Percentiles rank a stretch among this genome's conserved stretches.
Conservation (phyloP, 1,284 basidiomycete genomes). For the Golubevia pallescens region DNA sequence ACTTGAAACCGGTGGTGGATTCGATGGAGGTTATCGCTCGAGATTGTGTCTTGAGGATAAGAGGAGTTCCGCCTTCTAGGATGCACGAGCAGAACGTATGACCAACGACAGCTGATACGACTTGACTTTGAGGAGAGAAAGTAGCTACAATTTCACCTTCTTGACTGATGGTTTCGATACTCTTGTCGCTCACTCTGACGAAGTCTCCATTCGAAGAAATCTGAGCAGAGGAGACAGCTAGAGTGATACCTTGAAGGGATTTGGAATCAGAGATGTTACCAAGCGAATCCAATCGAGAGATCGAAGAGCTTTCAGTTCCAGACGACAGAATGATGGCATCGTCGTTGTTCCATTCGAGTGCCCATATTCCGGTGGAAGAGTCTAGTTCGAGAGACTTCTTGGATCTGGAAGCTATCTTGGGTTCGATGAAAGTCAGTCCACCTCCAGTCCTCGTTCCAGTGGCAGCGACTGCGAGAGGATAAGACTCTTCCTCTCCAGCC, state of each 20-base stretch:
- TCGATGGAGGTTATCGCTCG: too few relatives aligned
- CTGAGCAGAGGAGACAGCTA: neutral
- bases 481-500: neutral
- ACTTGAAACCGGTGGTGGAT: too few relatives aligned
- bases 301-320: neutral
- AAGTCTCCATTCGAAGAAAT: neutral
- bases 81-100: neutral
- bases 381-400: slow-evolving; percentile 7
- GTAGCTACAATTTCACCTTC: neutral
- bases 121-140: neutral
- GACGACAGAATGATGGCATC: neutral
- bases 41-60: neutral
- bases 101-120: neutral
- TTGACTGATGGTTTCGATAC: neutral
- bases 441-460: slow-evolving; percentile 5
- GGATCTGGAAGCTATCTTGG: slow-evolving; percentile 8
- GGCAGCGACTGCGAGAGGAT: slow-evolving; percentile 8
- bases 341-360: neutral
- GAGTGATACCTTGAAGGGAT: neutral
- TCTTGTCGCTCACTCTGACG: neutral
- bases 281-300: neutral
- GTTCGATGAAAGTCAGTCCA: slow-evolving; percentile 6
- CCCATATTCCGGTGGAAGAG: slow-evolving; percentile 12
- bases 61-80: neutral
- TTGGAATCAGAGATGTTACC: neutral